A percentile compares a stretch with the other conserved stretches of the same genome.
Evolutionary conservation across 129 eudicot species (phyloP).

Genomic region (Saussurea involucrata): DNA sequence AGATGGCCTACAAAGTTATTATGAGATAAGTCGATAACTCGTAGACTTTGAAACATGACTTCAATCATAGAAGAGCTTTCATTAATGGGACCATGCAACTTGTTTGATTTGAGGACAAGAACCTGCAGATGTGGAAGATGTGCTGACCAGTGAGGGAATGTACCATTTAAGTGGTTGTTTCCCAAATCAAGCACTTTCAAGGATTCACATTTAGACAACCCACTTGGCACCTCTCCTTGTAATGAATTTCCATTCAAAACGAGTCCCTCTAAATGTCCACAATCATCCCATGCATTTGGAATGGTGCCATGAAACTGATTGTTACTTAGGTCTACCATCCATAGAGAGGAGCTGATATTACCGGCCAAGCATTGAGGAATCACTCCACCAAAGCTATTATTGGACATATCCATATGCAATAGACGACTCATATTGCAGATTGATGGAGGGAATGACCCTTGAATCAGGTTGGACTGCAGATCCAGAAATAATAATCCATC

Average conservation of each 20-base stretch:
- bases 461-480: slow-evolving; percentile 10
- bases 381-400: slow-evolving; percentile 21
- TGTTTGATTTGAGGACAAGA: slow-evolving; percentile 34
- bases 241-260: slow-evolving; percentile 27
- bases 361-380: slow-evolving; percentile 28
- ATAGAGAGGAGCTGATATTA: background rate
- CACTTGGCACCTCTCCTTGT: slow-evolving; percentile 35
- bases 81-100: slow-evolving; percentile 28
- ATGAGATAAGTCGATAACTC: slow-evolving; percentile 32
- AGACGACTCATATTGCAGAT: slow-evolving; percentile 21
- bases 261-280: background rate
- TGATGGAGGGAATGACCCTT: slow-evolving; percentile 24
- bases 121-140: slow-evolving; percentile 34
- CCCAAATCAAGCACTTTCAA: slow-evolving; percentile 37
- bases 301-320: slow-evolving; percentile 28
- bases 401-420: slow-evolving; percentile 6
- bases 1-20: slow-evolving; percentile 33
- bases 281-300: slow-evolving; percentile 7
- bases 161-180: slow-evolving; percentile 29
- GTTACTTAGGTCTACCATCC: slow-evolving; percentile 10
- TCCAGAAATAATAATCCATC: background rate
- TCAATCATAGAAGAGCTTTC: background rate
- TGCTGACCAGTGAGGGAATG: slow-evolving; percentile 31
- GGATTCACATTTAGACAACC: slow-evolving; percentile 18
- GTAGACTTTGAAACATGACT: slow-evolving; percentile 16